phyloP scores from a whole-genome alignment of 2,329 filamentous ascomycete species.

The Fusarium redolens region DNA sequence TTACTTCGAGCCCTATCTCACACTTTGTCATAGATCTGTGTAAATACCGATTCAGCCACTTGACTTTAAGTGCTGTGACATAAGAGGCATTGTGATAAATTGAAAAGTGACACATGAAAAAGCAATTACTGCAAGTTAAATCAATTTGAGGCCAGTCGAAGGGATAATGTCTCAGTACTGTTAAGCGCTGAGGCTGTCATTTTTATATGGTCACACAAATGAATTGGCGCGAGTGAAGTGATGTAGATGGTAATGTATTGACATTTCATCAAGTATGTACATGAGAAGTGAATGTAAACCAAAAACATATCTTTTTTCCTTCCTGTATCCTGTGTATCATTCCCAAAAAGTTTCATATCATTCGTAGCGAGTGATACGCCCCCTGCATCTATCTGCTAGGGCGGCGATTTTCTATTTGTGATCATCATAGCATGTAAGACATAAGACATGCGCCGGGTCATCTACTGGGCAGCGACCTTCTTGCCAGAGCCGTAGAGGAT shows the following conservation, averaged over 20 bases:
- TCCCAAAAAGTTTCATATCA: constrained; percentile 35
- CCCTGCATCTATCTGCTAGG: constrained; percentile 30
- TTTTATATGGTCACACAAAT: background rate
- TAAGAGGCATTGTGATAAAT: constrained; percentile 4
- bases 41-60: background rate
- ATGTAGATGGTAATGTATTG: constrained; percentile 21
- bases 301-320: constrained; percentile 29
- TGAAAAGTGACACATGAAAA: background rate
- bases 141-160: background rate
- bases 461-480: constrained; percentile 40
- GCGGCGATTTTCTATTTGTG: constrained; percentile 39
- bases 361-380: constrained; percentile 37
- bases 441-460: background rate
- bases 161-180: constrained; percentile 6
- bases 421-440: constrained; percentile 36
- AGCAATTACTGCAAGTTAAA: background rate
- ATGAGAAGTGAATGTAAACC: constrained; percentile 30
- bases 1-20: background rate
- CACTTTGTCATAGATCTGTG: constrained; percentile 18
- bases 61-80: constrained; percentile 17
- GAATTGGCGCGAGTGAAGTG: background rate
- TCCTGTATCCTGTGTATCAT: constrained; percentile 41
- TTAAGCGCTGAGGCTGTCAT: background rate
- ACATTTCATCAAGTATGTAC: constrained; percentile 34
- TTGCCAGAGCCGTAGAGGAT: constrained; percentile 63